Evolutionary conservation across 73 alveolate species (phyloP).

Genomic region (Paramecium primaurelia): DNA sequence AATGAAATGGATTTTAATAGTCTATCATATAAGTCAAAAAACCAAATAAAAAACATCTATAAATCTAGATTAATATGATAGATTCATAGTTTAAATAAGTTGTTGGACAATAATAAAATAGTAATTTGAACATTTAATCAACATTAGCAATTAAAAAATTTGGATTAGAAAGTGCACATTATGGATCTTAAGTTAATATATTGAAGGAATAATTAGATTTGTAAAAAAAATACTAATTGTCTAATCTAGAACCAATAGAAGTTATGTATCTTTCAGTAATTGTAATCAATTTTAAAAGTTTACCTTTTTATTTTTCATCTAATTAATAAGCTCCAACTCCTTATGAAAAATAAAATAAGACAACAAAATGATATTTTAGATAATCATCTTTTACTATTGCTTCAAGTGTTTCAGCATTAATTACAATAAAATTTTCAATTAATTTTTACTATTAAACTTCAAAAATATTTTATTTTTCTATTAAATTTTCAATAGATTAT

Average conservation of each 20-base stretch:
- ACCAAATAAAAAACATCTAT: neutral
- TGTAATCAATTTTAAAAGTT: neutral
- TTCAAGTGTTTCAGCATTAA: neutral
- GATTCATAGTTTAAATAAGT: neutral
- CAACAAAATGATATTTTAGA: constrained; percentile 4
- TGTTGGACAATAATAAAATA: neutral
- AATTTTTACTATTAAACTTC: neutral
- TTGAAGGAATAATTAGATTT: neutral
- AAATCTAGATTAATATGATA: neutral
- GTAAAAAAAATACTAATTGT: constrained; percentile 26
- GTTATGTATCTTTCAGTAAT: neutral
- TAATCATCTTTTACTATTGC: neutral
- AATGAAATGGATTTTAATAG: neutral
- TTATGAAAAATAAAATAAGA: neutral
- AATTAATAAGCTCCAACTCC: neutral
- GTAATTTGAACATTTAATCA: neutral
- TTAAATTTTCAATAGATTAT: neutral
- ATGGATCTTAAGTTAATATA: neutral
- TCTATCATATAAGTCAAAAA: neutral
- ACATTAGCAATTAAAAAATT: neutral
- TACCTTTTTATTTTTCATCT: neutral
- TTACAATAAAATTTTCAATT: neutral
- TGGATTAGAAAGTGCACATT: constrained; percentile 1
- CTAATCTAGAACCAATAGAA: neutral
- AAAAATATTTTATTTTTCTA: neutral